These are phyloP conservation scores for Rhodamnia rubescens DNA, from an alignment of 345 rosid species.

Conservation along the genomic window DNA sequence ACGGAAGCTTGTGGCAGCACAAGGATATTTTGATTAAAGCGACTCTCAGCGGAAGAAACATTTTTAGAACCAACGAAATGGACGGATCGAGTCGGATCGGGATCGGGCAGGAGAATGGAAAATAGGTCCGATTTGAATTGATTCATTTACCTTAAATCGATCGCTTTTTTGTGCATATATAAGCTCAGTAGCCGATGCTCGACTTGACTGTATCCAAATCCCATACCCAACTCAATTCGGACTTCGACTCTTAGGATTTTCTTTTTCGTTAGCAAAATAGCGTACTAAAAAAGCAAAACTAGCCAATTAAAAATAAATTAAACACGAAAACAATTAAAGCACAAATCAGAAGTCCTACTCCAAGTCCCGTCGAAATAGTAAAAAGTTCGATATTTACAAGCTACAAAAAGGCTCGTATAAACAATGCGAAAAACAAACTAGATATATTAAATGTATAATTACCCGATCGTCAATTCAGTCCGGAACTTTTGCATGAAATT, in stretches of 20 bases:
- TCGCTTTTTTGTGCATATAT: not conserved
- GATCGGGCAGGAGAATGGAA: not conserved
- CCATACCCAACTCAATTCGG: not conserved
- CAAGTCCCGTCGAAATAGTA: not conserved
- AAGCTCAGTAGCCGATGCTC: not conserved
- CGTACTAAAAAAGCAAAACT: not conserved
- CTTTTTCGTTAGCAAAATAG: no score
- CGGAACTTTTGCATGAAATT: accelerated
- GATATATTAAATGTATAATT: not conserved
- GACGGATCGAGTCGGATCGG: not conserved
- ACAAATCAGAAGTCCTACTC: not conserved
- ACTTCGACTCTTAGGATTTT: not conserved
- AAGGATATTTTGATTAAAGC: not conserved
- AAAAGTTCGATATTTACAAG: not conserved
- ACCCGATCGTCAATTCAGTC: not conserved
- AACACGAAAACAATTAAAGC: not conserved
- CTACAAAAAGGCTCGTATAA: not conserved
- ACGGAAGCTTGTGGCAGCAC: not conserved
- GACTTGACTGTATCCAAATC: not conserved
- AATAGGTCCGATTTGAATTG: not conserved
- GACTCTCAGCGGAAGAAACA: not conserved
- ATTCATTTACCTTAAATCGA: not conserved
- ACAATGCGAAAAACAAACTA: not conserved
- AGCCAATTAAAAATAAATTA: no score
- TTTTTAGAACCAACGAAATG: no score